Evolutionary conservation across 2,329 filamentous ascomycete species (phyloP), one percentile per base, ranked within the genome.

Genomic region (Diaporthe vaccinii): DNA sequence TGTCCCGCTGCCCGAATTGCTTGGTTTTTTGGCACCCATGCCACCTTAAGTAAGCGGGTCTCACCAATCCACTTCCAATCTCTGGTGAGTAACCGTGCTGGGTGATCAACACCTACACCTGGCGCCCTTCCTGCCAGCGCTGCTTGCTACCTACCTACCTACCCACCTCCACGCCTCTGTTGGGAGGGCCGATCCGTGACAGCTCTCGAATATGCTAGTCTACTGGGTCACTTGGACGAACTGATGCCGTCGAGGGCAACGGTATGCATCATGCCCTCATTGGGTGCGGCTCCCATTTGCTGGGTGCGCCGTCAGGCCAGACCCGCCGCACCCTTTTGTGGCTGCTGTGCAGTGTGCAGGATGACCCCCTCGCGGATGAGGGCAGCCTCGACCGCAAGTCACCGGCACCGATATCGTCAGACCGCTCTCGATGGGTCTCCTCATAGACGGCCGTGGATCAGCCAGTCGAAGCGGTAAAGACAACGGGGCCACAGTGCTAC

Each of bases 31-130:
- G 61, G 74, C 62, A 68, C 72, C 68, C 74, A 74, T 55, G 62
- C 31, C 57, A 49, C 67, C n/a, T 76, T 76, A 76, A 71, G 75
- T 76, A 74, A 76, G 75, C 75, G 69, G 53, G 67, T 61, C 72
- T 74, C 67, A 69, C 72, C 75, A 74, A 75, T 69, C 61, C 44
- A 74, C 62, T 70, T 41, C 34, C 36, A 58, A 65, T 31, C 39
- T 73, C 58, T 34, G 61, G 28, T 73, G 58, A 73, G 55, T 55
- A n/a, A 25, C 46, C 65, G 49, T 55, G 49, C 46, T 73, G 49
- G 9, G 15, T 73, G 71, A 65, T 69, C 49, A 65, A 53, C 58
- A 65, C 59, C 34, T 51, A 34, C 20, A 49, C 3, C 36, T n/a
- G 10, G 7, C 55, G 25, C 20, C 44, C 44, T 22, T 7, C 44